Evolutionary conservation across 164 flowering plant species (phyloP).

Genomic region (Sedum album): DNA sequence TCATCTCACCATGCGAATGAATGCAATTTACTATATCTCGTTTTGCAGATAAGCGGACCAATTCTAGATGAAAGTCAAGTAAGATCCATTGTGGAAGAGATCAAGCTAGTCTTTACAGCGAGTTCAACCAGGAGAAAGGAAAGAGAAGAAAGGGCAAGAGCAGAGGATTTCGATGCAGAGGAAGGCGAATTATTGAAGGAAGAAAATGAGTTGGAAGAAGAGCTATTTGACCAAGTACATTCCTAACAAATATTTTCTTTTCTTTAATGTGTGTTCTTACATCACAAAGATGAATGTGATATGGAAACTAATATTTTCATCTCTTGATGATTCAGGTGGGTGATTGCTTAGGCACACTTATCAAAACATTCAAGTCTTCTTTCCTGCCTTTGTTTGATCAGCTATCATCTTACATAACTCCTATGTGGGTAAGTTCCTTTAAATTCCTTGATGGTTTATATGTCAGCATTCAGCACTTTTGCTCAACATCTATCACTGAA

Average conservation of each 20-base stretch:
- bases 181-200: slow-evolving; percentile 80
- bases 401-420: slow-evolving; percentile 69
- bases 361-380: slow-evolving; percentile 79
- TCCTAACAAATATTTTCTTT: neutral
- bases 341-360: slow-evolving; percentile 86
- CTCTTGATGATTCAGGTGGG: too few species aligned
- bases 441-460: too few species aligned
- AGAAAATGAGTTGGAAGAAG: slow-evolving; percentile 98
- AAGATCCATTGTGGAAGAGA: too few species aligned
- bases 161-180: too few species aligned
- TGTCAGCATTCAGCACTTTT: too few species aligned
- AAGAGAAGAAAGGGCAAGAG: slow-evolving; percentile 76
- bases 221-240: slow-evolving; percentile 85
- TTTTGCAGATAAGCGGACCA: too few species aligned
- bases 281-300: neutral
- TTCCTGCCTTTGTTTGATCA: too few species aligned
- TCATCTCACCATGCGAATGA: too few species aligned
- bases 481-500: too few species aligned
- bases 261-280: neutral
- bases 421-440: slow-evolving; percentile 81
- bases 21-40: too few species aligned
- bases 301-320: neutral
- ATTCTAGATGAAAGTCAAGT: too few species aligned
- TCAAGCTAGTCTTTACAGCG: slow-evolving; percentile 77
- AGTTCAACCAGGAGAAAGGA: slow-evolving; percentile 77